Evolutionary conservation across 768 basidiomycete genomes (phyloP), one percentile per base, ranked within the genome.

Genomic region (Tylopilus rubrobrunneus): DNA sequence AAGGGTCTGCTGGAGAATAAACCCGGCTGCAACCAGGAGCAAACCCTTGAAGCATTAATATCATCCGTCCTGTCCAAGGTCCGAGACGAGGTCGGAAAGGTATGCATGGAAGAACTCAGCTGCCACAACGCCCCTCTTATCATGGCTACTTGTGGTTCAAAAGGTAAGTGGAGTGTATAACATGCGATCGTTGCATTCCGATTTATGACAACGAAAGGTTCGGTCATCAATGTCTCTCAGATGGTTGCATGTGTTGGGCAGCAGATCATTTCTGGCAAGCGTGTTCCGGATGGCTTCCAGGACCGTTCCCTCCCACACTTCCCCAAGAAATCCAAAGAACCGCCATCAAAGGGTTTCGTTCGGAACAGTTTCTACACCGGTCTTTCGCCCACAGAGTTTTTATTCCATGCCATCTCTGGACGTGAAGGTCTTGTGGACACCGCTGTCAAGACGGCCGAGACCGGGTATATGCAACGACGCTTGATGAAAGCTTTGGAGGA

Each of bases 181-280:
- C 49, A 21, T 52, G 27, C 36, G 4, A 15, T 17, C 7, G 36
- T 14, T 41, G 0, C 11, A 48, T n/a, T 49, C 44, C 36, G 50
- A 10, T 52, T 31, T 19, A 56, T 49, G 39, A 53, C 42, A 9
- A 31, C n/a, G 40, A n/a, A 56, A 89, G 96, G 97, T 70, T 98
- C 97, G 64, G 91, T 93, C 57, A 96, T 99, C 73, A 99, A 99
- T 72, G 97, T 99, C 51, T 96, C 93, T 23, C 97, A 99, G 74
- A 99, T 99, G 97, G 96, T 98, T 49, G 97, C 96, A 66, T 98
- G 96, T 82, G 97, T 99, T 61, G 97, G 97, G 6, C 97, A 99
- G 67, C 97, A 99, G 68, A 98, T 98, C 70, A 98, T 99, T 57
- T 85, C 93, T 19, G 97, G 97, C 7, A 88, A 92, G 73, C 97